phyloP scores from a whole-genome alignment of 257 asterid species.

The Capsicum pubescens region DNA sequence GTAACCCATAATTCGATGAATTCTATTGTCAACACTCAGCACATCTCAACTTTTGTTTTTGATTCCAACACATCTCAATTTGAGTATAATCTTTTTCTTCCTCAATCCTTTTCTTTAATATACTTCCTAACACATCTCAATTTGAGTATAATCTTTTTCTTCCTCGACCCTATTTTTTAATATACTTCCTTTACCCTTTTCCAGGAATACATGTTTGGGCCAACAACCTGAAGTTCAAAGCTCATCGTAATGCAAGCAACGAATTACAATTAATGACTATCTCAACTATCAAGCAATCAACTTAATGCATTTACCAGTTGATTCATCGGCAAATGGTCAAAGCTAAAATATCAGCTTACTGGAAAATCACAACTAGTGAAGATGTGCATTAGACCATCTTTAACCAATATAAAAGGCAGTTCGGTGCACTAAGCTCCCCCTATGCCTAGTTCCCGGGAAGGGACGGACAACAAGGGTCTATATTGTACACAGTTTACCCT shows the following conservation, averaged over 20 bases:
- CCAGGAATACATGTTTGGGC: neutral
- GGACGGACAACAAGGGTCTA: no score
- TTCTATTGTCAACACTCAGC: neutral
- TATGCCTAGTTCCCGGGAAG: no score
- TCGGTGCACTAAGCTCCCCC: no score
- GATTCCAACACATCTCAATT: neutral
- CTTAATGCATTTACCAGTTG: neutral
- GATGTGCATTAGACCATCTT: neutral
- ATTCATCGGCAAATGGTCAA: neutral
- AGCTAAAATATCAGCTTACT: neutral
- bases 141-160: neutral
- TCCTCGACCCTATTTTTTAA: neutral
- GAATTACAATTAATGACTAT: neutral
- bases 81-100: neutral
- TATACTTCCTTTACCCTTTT: neutral
- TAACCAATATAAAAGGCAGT: no score
- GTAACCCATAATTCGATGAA: neutral
- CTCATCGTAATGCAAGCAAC: neutral
- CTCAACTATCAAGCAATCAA: conserved; percentile 19
- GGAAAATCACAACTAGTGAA: neutral
- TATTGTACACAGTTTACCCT: no score
- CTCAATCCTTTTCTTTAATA: neutral
- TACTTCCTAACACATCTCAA: neutral
- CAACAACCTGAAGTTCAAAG: neutral
- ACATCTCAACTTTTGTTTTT: neutral